phyloP scores from a whole-genome alignment of 2,329 filamentous ascomycete genomes.

The Pseudophaeomoniella oleicola region DNA sequence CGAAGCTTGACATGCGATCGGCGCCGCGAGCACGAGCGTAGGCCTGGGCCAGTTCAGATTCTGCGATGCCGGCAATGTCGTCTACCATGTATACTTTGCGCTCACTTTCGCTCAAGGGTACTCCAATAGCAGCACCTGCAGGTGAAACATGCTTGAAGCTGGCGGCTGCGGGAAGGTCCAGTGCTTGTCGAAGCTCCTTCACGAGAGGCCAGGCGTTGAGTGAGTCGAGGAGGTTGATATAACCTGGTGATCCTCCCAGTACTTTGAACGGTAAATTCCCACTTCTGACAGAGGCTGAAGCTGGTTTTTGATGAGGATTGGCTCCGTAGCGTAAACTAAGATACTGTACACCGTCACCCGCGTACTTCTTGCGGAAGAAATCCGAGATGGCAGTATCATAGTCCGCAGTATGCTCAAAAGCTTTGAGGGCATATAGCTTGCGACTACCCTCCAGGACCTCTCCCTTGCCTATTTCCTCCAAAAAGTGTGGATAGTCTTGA shows the following conservation, averaged over 20 bases:
- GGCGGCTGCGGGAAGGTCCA: constrained; percentile 78
- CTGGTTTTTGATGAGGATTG: constrained; percentile 97
- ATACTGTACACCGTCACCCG: constrained; percentile 69
- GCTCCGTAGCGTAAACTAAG: constrained; percentile 81
- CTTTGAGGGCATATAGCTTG: constrained; percentile 86
- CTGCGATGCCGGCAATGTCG: constrained; percentile 79
- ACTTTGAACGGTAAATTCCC: constrained; percentile 86
- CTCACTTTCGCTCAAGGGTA: constrained; percentile 73
- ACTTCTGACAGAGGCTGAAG: constrained; percentile 63
- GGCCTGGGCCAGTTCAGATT: constrained; percentile 75
- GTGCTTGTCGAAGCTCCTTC: constrained; percentile 82
- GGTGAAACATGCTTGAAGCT: constrained; percentile 99
- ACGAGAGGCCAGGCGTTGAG: constrained; percentile 95
- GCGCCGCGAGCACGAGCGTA: constrained; percentile 92
- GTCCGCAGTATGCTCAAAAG: constrained; percentile 94
- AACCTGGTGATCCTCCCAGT: constrained; percentile 75
- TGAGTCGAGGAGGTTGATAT: constrained; percentile 93
- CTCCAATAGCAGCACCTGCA: constrained; percentile 85
- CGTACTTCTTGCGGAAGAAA: constrained; percentile 97
- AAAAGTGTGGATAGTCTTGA: constrained; percentile 82
- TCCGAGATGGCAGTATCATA: constrained; percentile 90
- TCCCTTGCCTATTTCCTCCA: constrained; percentile 75
- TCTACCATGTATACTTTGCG: constrained; percentile 98
- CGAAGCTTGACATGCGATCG: constrained; percentile 97
- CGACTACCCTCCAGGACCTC: constrained; percentile 75